A percentile compares a stretch with the other conserved stretches of the same genome.
Conservation (phyloP, 2,329 filamentous ascomycete genomes). For the Xylaria sp. region DNA sequence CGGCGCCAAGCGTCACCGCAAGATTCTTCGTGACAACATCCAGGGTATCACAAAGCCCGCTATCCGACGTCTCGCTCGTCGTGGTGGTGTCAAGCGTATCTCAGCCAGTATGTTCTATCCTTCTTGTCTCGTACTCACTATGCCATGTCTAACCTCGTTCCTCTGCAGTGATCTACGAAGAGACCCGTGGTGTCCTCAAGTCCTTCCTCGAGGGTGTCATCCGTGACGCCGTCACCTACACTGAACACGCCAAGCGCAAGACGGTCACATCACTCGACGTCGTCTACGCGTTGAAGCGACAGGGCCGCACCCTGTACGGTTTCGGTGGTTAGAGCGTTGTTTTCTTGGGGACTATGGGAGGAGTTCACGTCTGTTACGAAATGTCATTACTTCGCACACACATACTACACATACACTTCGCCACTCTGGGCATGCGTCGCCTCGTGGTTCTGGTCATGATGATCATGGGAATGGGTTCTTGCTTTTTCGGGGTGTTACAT, state of each 20-base stretch:
- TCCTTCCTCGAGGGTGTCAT: constrained; percentile 86
- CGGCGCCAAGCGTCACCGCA: constrained; percentile 97
- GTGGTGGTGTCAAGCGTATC: constrained; percentile 99
- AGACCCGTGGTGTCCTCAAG: constrained; percentile 84
- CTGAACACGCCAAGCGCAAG: constrained; percentile 84
- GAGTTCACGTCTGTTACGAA: constrained; percentile 52
- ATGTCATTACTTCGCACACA: constrained; percentile 42
- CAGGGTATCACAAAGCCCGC: constrained; percentile 99
- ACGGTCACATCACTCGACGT: constrained; percentile 74
- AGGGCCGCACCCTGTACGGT: constrained; percentile 74
- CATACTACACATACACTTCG: constrained; percentile 32
- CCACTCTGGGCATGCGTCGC: constrained; percentile 44
- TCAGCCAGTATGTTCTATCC: constrained; percentile 76
- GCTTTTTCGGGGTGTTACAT: constrained; percentile 51
- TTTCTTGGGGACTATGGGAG: constrained; percentile 51
- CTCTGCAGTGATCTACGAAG: constrained; percentile 77
- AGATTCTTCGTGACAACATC: constrained; percentile 99
- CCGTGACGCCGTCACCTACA: constrained; percentile 82
- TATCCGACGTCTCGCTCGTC: constrained; percentile 96
- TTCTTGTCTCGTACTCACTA: too few relatives aligned
- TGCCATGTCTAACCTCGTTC: not conserved
- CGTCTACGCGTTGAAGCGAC: constrained; percentile 71
- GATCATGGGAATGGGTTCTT: constrained; percentile 50
- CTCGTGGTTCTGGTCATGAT: constrained; percentile 49
- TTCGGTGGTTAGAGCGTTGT: constrained; percentile 68